phyloP scores from a whole-genome alignment of 139 green algal genomes.

The Coelastrella sp. region DNA sequence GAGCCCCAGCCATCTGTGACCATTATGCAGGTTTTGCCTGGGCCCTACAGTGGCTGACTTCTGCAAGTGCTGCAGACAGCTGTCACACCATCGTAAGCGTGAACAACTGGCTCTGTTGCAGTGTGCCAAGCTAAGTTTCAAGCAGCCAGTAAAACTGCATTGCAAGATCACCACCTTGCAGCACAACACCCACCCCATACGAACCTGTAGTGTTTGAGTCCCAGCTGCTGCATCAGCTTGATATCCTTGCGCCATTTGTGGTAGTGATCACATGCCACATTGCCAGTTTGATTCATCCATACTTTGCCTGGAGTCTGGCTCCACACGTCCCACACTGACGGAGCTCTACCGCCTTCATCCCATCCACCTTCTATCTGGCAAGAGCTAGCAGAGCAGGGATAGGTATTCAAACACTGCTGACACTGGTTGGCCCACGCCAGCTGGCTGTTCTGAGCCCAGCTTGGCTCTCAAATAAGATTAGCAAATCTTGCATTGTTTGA shows the following conservation, averaged over 20 bases:
- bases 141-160: no score
- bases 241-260: slow-evolving; percentile 49
- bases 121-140: no score
- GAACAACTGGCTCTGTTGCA: no score
- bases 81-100: no score
- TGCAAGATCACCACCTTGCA: no score
- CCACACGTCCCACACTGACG: slow-evolving; percentile 69
- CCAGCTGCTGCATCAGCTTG: slow-evolving; percentile 42
- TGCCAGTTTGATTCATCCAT: background rate
- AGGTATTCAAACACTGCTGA: background rate
- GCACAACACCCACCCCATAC: background rate
- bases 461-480: no score
- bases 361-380: slow-evolving; percentile 52
- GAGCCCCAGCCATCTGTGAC: no score
- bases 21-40: no score
- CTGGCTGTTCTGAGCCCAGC: no score
- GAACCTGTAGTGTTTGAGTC: slow-evolving; percentile 50
- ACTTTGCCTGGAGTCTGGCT: slow-evolving; percentile 8
- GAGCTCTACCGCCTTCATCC: slow-evolving; percentile 51
- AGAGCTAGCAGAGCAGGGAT: background rate
- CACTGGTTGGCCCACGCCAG: background rate
- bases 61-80: no score
- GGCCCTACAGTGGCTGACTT: no score
- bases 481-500: no score
- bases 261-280: slow-evolving; percentile 52